phyloP scores from a whole-genome alignment of 2,329 filamentous ascomycete genomes.

The Aspergillus jensenii region DNA sequence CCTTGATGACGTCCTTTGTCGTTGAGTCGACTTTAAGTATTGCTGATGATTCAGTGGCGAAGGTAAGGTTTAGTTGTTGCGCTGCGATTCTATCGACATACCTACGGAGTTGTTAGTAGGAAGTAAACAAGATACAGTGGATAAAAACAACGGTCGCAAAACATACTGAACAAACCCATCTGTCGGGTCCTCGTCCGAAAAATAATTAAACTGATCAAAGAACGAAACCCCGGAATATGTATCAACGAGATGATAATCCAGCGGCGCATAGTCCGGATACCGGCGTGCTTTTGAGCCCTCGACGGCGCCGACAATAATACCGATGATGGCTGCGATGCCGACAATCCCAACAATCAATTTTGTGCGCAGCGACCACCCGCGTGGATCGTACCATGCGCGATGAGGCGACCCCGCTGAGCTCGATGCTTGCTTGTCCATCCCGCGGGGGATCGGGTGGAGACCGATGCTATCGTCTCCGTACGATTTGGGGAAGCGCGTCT shows the following conservation, averaged over 20 bases:
- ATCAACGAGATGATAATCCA: conserved; percentile 44
- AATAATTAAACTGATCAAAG: conserved; percentile 49
- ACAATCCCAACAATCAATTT: conserved; percentile 48
- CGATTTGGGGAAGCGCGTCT: not conserved
- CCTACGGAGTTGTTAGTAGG: conserved; percentile 10
- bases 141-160: too few species aligned
- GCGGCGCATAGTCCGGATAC: conserved; percentile 45
- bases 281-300: conserved; percentile 36
- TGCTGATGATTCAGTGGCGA: conserved; percentile 54
- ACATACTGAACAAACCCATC: conserved; percentile 50
- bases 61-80: conserved; percentile 57
- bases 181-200: conserved; percentile 45
- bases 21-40: conserved; percentile 62
- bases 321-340: conserved; percentile 44
- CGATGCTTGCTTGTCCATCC: conserved; percentile 12
- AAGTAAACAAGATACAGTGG: too few species aligned
- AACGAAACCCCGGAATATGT: conserved; percentile 44
- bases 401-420: not conserved
- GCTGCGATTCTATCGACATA: conserved; percentile 44
- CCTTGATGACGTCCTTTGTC: conserved; percentile 57
- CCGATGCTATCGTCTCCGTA: too few species aligned
- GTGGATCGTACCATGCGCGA: conserved; percentile 46
- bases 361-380: conserved; percentile 54
- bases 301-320: conserved; percentile 49
- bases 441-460: too few species aligned